Evolutionary conservation across 2,329 filamentous ascomycete species (phyloP), one percentile per base, ranked within the genome.

Genomic region (Talaromyces islandicus): DNA sequence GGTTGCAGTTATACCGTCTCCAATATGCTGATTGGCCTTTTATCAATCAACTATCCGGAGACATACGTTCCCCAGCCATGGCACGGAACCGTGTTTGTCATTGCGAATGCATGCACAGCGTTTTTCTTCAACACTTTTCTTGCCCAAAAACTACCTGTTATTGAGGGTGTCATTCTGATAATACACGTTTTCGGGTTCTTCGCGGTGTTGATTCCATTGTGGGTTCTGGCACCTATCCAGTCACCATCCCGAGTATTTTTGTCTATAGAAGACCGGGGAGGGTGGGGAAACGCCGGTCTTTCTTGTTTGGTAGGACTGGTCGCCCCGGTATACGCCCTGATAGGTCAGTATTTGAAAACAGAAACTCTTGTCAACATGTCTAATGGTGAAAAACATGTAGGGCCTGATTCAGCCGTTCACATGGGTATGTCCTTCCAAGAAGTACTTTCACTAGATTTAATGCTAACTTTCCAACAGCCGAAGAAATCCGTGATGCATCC

Each of bases 401-500:
- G 54, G 19, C 54, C 54, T 24, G 61, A 62, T 54, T 60, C 58
- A 21, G 54, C 61, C 32, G 76, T 77, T n/a, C 77, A 79, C 64
- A 78, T 79, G 77, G 74, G 76, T 78, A 71, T 64, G 72, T 35
- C 35, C 12, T 46, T n/a, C 21, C 24, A 3, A 19, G 25, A 56
- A 17, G n/a, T 25, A 21, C 6, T 10, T 19, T 9, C 11, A 17
- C 48, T 21, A 5, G 43, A 24, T 52, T 11, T 14, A 12, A 32
- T 48, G 54, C 59, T 65, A 58, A 67, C 29, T 27, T 43, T 21
- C 14, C 24, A 50, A 54, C 58, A 76, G 75, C 71, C 6, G 75
- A 77, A 58, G 75, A 77, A 59, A 72, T 77, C 51, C 71, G 72
- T 57, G 71, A 84, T 62, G 79, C 83, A 0, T 76, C 80, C 1